A percentile compares a stretch with the other conserved stretches of the same genome.
These are phyloP conservation scores for Acrasis kona DNA, from an alignment of 78 protist species.

Conservation along the genomic window DNA sequence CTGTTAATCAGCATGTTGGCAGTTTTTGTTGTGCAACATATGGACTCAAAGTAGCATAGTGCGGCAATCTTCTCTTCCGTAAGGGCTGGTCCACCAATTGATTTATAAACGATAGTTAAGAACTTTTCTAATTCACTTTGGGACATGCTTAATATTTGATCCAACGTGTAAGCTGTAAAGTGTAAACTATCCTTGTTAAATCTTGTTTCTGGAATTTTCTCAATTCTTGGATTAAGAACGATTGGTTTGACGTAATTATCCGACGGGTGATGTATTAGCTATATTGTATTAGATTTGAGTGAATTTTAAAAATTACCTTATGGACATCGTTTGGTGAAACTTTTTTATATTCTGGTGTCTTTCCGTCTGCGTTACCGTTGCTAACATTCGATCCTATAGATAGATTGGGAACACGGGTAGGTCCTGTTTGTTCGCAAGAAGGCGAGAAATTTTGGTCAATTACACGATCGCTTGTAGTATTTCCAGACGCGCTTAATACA, in stretches of 20 bases:
- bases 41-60: slow-evolving; percentile 3
- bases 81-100: background rate
- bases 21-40: background rate
- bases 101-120: background rate
- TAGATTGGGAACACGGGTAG: too few relatives aligned
- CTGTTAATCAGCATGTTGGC: slow-evolving; percentile 20
- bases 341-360: too few relatives aligned
- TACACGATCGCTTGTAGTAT: too few relatives aligned
- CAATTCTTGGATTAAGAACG: slow-evolving; percentile 12
- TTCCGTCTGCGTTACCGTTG: too few relatives aligned
- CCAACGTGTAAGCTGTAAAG: slow-evolving; percentile 2
- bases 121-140: slow-evolving; percentile 2
- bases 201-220: background rate
- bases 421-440: too few relatives aligned
- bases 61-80: slow-evolving; percentile 5
- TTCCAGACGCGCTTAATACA: too few relatives aligned
- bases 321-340: too few relatives aligned
- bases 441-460: too few relatives aligned
- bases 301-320: too few relatives aligned
- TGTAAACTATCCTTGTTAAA: slow-evolving; percentile 2
- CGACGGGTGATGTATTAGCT: background rate
- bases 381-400: too few relatives aligned
- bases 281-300: too few relatives aligned
- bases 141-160: background rate
- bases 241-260: slow-evolving; percentile 21